These are phyloP conservation scores for Juglanconis sp. DNA, from an alignment of 2,329 filamentous ascomycete species.

Conservation along the genomic window DNA sequence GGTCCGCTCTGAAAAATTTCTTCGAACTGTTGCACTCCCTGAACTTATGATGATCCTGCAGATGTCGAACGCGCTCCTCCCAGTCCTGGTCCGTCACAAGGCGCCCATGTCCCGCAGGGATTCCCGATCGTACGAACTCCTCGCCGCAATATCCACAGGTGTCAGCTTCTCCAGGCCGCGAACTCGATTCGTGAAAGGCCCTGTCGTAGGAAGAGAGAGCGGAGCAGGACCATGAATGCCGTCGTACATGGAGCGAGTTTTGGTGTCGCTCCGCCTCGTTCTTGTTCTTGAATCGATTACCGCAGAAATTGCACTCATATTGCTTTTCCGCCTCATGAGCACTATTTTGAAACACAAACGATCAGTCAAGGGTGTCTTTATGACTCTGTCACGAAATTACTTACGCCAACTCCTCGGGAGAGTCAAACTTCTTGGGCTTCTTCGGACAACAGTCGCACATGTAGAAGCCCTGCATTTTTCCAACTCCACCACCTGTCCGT, in stretches of 20 bases:
- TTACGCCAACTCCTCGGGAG: conserved; percentile 78
- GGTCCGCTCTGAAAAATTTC: conserved; percentile 96
- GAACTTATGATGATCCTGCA: conserved; percentile 93
- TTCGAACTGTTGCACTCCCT: conserved; percentile 97
- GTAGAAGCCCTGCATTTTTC: conserved; percentile 52
- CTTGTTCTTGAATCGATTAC: conserved; percentile 97
- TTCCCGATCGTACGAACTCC: conserved; percentile 65
- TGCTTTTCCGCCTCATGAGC: conserved; percentile 93
- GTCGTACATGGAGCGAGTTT: conserved; percentile 87
- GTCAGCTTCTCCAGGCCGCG: conserved; percentile 65
- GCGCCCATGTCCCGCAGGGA: conserved; percentile 35
- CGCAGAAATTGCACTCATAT: conserved; percentile 88
- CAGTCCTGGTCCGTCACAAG: conserved; percentile 77
- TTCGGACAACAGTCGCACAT: conserved; percentile 96
- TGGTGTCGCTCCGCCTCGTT: conserved; percentile 96
- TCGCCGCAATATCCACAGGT: conserved; percentile 94
- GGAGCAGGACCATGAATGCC: conserved; percentile 96
- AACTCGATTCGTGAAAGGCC: conserved; percentile 81
- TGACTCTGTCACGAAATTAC: conserved; percentile 24
- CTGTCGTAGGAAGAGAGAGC: conserved; percentile 74
- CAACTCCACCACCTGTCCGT: conserved; percentile 31
- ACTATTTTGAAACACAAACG: conserved; percentile 41
- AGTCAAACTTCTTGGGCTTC: conserved; percentile 94
- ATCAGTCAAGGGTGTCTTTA: conserved; percentile 15
- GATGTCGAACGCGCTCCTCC: conserved; percentile 80